Evolutionary conservation across 2,329 filamentous ascomycete genomes (phyloP).

Genomic region (Trichoderma citrinoviride): DNA sequence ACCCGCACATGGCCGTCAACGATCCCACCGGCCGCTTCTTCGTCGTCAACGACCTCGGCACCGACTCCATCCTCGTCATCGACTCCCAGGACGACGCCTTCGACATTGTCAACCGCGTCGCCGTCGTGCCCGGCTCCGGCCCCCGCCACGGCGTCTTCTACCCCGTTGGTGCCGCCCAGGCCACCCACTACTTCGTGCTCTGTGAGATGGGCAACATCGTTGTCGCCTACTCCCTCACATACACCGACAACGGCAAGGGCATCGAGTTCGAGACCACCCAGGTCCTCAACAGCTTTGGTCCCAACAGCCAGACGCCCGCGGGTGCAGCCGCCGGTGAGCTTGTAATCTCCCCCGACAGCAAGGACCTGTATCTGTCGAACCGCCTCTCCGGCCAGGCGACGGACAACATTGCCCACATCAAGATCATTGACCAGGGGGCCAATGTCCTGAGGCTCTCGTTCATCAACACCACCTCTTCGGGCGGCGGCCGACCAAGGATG

Average conservation of each 20-base stretch:
- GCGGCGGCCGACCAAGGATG: constrained; percentile 46
- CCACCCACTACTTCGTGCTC: constrained; percentile 47
- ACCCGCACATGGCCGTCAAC: constrained; percentile 49
- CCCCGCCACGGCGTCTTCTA: constrained; percentile 53
- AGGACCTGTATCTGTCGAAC: constrained; percentile 52
- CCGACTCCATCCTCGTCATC: constrained; percentile 47
- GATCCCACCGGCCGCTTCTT: constrained; percentile 51
- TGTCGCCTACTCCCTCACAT: constrained; percentile 43
- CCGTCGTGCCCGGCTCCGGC: constrained; percentile 42
- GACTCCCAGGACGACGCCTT: constrained; percentile 44
- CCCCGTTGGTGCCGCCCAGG: constrained; percentile 32
- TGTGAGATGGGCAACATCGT: constrained; percentile 48
- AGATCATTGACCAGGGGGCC: constrained; percentile 30
- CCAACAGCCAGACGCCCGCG: constrained; percentile 32
- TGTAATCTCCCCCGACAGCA: constrained; percentile 40
- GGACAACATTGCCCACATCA: constrained; percentile 50
- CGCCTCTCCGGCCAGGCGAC: constrained; percentile 44
- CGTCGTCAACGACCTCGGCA: constrained; percentile 49
- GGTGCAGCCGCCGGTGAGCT: constrained; percentile 48
- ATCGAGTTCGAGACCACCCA: constrained; percentile 39
- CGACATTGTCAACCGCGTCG: constrained; percentile 36
- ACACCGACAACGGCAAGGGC: constrained; percentile 31
- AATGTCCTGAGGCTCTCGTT: constrained; percentile 35
- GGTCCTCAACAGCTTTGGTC: constrained; percentile 43
- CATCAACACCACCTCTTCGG: constrained; percentile 35